phyloP scores from a whole-genome alignment of 73 alveolate genomes.

The Paraurostyla sp. region DNA sequence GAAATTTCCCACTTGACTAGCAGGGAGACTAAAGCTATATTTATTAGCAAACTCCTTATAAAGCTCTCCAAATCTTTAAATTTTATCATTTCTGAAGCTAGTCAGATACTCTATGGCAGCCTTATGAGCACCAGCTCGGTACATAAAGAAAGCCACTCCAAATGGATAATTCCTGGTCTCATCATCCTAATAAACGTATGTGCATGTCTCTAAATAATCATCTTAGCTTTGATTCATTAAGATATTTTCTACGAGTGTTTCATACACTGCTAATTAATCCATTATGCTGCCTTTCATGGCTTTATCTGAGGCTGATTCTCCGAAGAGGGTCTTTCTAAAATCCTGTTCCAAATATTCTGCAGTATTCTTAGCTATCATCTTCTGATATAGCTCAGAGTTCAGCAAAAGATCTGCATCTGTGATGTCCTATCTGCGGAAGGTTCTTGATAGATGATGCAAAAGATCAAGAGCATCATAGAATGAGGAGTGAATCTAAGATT shows the following conservation, averaged over 20 bases:
- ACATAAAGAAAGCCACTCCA: slow-evolving; percentile 31
- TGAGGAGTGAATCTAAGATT: not conserved
- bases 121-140: slow-evolving; percentile 20
- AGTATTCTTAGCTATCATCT: not conserved
- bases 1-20: not conserved
- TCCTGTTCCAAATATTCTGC: slow-evolving; percentile 2
- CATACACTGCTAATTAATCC: not conserved
- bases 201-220: not conserved
- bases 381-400: not conserved
- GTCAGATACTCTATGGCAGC: not conserved
- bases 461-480: not conserved
- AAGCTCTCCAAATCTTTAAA: slow-evolving; percentile 9
- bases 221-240: not conserved
- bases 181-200: not conserved
- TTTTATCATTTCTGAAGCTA: not conserved
- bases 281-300: not conserved
- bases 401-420: not conserved
- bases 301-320: not conserved
- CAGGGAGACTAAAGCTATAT: not conserved
- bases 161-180: not conserved
- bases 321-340: not conserved
- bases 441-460: not conserved
- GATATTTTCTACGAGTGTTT: not conserved
- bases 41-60: not conserved
- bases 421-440: not conserved